Evolutionary conservation across 2,329 filamentous ascomycete genomes (phyloP), one percentile per base, ranked within the genome.

Genomic region (Clarireedia sp.): DNA sequence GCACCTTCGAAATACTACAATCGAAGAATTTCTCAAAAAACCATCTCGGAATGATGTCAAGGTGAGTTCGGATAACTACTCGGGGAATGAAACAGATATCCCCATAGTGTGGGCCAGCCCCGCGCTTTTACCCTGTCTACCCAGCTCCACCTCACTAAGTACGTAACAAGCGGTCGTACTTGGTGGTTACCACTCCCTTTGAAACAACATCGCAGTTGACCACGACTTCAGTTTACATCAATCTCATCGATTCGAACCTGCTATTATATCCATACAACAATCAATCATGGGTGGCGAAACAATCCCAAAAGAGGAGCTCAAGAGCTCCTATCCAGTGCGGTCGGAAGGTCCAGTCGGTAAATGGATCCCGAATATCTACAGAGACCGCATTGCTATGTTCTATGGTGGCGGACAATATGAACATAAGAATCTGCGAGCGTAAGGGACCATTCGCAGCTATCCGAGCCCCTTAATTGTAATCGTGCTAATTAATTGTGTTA

Each of bases 331-430:
- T 57, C 68, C 68, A 10, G 65, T 65, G 55, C 59, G 68, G 40
- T 65, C 67, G 9, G 63, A 58, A 21, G 57, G 63, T 41, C 81
- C 81, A 19, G 77, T 83, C 52, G 90, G 89, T 61, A 87, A 94
- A 72, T 83, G 87, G 69, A 96, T 96, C 70, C 79, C 85, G 64
- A 82, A 81, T 69, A 90, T 96, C 71, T 95, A 96, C 74, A 86
- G 84, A 67, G 85, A 90, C 64, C 85, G 92, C 53, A 85, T 97
- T 67, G 77, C 80, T 59, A 85, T 88, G 66, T 96, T 96, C 73
- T 90, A 89, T 58, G 81, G 81, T 58, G 76, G 75, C 48, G 90
- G 90, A 49, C 89, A 95, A 72, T 95, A 90, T 73, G 78, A 85
- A 59, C 79, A 80, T 56, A 78, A 88, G 63, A 90, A 90, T 66